phyloP scores from a whole-genome alignment of 768 basidiomycete species.

The Leccinum disarticulatum region DNA sequence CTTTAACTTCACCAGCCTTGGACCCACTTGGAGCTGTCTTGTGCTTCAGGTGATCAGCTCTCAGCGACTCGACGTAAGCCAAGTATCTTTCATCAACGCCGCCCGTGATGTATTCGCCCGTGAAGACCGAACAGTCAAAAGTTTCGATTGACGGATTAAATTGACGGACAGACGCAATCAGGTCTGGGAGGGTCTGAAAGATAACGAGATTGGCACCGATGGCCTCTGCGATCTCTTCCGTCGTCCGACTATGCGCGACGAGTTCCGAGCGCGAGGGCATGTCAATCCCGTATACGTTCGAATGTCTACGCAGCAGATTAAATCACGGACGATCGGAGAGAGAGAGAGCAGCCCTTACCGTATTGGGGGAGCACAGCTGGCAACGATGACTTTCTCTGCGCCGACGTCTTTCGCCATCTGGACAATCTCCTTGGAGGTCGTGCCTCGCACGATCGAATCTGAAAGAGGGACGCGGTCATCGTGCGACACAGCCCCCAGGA shows the following conservation, averaged over 20 bases:
- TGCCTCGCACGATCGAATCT: slow-evolving; percentile 99
- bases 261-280: slow-evolving; percentile 97
- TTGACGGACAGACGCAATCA: slow-evolving; percentile 81
- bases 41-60: slow-evolving; percentile 79
- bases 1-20: slow-evolving; percentile 38
- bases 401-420: slow-evolving; percentile 99
- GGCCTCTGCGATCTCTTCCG: slow-evolving; percentile 66
- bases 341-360: slow-evolving; percentile 45
- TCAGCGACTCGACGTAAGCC: slow-evolving; percentile 64
- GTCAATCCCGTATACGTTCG: slow-evolving; percentile 99
- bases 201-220: slow-evolving; percentile 97
- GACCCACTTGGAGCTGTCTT: slow-evolving; percentile 39
- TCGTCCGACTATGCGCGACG: slow-evolving; percentile 78
- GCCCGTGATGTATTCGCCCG: slow-evolving; percentile 95
- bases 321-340: background rate
- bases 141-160: slow-evolving; percentile 72
- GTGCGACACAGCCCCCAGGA: background rate
- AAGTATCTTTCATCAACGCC: slow-evolving; percentile 86
- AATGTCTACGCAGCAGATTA: slow-evolving; percentile 47
- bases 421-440: slow-evolving; percentile 97
- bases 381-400: slow-evolving; percentile 92
- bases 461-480: background rate
- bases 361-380: slow-evolving; percentile 96
- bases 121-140: slow-evolving; percentile 98
- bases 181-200: slow-evolving; percentile 89